These are phyloP conservation scores for Diaporthe humulicola DNA, from an alignment of 2,329 filamentous ascomycete species.

Conservation along the genomic window DNA sequence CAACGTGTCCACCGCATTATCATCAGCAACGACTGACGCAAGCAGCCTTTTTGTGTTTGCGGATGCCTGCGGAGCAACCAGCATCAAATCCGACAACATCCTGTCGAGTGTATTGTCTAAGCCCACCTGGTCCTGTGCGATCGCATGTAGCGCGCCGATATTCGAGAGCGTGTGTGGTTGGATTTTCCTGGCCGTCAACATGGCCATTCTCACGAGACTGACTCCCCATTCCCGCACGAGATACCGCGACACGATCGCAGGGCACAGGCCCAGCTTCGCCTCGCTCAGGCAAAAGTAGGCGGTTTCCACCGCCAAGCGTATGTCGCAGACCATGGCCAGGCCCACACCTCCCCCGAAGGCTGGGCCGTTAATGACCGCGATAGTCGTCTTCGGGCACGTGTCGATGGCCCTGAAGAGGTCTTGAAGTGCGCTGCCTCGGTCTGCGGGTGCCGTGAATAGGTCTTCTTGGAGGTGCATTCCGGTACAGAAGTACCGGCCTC, in stretches of 20 bases:
- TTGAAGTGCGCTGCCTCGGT: conserved; percentile 29
- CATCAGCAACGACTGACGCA: not conserved
- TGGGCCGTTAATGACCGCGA: conserved; percentile 57
- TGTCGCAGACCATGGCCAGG: conserved; percentile 57
- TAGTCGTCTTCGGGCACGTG: conserved; percentile 54
- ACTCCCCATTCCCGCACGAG: conserved; percentile 55
- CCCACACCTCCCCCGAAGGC: conserved; percentile 59
- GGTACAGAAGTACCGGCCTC: conserved; percentile 56
- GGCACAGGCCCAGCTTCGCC: conserved; percentile 53
- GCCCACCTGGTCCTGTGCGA: conserved; percentile 37
- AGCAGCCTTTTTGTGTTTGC: conserved; percentile 5
- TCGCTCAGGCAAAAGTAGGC: conserved; percentile 53
- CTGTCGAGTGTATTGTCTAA: not conserved
- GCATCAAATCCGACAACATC: conserved; percentile 2
- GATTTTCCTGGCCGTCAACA: conserved; percentile 48
- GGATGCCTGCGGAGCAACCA: conserved; percentile 16
- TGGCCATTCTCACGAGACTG: conserved; percentile 52
- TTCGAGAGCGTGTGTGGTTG: not conserved
- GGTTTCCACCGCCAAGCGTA: conserved; percentile 46
- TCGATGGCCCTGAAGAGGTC: conserved; percentile 53
- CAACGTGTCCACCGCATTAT: not conserved
- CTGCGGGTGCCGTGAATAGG: not conserved
- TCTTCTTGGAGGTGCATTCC: conserved; percentile 53
- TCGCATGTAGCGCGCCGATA: not conserved
- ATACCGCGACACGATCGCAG: conserved; percentile 56